Conservation (phyloP, 106 monocot genomes). For the Dioscorea dumetorum region DNA sequence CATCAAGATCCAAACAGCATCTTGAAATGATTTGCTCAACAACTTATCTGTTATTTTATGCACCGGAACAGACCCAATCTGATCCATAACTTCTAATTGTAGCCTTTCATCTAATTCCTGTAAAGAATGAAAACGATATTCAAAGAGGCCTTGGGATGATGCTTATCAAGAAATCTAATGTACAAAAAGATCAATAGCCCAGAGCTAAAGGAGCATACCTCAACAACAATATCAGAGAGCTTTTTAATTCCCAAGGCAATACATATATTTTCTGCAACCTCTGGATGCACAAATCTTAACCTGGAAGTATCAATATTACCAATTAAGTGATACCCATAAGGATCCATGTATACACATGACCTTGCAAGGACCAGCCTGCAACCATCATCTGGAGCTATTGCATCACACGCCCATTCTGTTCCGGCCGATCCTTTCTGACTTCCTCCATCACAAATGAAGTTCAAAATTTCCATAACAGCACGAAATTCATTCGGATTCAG, state of each 20-base stretch:
- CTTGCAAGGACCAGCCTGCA: conserved; percentile 89
- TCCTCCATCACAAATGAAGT: conserved; percentile 61
- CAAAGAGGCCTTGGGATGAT: too few species aligned
- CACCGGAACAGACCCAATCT: conserved; percentile 49
- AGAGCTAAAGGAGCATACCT: conserved; percentile 40
- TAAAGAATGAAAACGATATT: conserved; percentile 1
- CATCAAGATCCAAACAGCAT: conserved; percentile 45
- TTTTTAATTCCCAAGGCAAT: conserved; percentile 62
- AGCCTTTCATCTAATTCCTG: conserved; percentile 63
- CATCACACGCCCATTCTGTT: conserved; percentile 38
- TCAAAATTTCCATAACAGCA: conserved; percentile 86
- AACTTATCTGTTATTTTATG: conserved; percentile 70
- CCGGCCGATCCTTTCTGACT: conserved; percentile 20
- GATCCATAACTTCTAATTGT: conserved; percentile 37
- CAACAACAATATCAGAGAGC: conserved; percentile 76
- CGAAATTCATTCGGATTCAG: conserved; percentile 98
- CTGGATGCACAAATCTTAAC: conserved; percentile 82
- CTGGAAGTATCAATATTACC: conserved; percentile 66
- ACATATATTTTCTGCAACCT: conserved; percentile 70
- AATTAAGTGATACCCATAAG: conserved; percentile 63
- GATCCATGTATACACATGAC: conserved; percentile 87
- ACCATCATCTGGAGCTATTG: conserved; percentile 89
- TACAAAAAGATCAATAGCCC: background rate
- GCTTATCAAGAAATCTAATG: background rate
- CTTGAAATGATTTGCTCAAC: conserved; percentile 63